A percentile compares a stretch with the other conserved stretches of the same genome.
Evolutionary conservation across 305 asterid genomes (phyloP).

Genomic region (Petunia hybrid): DNA sequence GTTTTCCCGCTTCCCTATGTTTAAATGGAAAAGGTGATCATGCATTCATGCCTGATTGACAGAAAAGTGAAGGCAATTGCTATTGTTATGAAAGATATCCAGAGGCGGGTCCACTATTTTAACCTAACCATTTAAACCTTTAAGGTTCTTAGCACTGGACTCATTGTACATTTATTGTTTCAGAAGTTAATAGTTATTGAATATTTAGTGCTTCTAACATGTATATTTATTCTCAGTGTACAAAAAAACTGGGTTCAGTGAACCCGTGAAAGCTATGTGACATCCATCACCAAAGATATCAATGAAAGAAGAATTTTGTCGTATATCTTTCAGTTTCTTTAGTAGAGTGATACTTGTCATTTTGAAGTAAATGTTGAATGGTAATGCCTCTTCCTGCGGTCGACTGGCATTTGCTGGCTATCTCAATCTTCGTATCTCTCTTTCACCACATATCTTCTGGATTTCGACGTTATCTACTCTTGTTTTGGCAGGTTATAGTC

Average conservation of each 20-base stretch:
- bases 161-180: too few relatives aligned
- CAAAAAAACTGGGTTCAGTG: too few relatives aligned
- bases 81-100: background rate
- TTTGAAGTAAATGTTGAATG: constrained; percentile 6
- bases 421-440: background rate
- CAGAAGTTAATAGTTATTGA: too few relatives aligned
- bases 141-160: too few relatives aligned
- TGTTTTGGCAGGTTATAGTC: background rate
- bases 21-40: background rate
- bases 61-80: background rate
- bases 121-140: too few relatives aligned
- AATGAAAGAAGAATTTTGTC: constrained; percentile 11
- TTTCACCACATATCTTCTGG: constrained; percentile 18
- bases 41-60: background rate
- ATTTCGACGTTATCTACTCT: background rate
- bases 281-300: background rate
- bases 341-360: constrained; percentile 14
- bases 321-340: background rate
- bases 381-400: background rate
- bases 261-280: too few relatives aligned
- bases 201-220: too few relatives aligned
- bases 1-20: constrained; percentile 33
- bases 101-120: too few relatives aligned
- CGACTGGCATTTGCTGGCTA: background rate
- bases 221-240: too few relatives aligned